These are phyloP conservation scores for Xerocomus spinulosus DNA, from an alignment of 768 basidiomycete species.

Conservation along the genomic window DNA sequence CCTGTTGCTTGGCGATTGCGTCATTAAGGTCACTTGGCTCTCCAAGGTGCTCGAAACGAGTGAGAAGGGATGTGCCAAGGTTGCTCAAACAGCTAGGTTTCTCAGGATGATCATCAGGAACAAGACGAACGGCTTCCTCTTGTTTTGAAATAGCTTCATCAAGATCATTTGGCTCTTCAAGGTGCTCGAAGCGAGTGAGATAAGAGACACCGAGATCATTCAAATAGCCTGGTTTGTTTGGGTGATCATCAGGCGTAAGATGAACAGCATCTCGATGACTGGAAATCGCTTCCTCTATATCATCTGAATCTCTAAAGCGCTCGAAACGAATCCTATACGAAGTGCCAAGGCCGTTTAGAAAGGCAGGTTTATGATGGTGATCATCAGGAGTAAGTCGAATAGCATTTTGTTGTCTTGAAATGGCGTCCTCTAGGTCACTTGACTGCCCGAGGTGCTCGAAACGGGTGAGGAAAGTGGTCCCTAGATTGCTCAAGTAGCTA, in stretches of 20 bases:
- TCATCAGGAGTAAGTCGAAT: background rate
- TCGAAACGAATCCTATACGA: background rate
- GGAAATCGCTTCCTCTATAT: background rate
- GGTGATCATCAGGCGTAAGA: background rate
- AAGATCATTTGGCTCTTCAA: background rate
- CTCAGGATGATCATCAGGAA: background rate
- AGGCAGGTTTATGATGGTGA: background rate
- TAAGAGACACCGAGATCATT: background rate
- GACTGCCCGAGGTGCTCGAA: background rate
- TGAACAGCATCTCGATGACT: too few relatives aligned
- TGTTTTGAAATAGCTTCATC: background rate
- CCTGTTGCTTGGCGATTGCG: background rate
- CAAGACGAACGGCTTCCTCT: background rate
- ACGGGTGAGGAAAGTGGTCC: background rate
- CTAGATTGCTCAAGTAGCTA: background rate
- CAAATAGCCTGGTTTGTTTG: background rate
- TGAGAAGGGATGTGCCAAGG: background rate
- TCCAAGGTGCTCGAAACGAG: background rate
- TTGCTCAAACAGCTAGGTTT: background rate
- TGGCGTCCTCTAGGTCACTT: background rate
- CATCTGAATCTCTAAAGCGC: background rate
- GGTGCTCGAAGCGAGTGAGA: background rate
- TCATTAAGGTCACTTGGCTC: background rate
- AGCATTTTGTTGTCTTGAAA: background rate
- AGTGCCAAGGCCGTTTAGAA: background rate